phyloP scores from a whole-genome alignment of 768 basidiomycete genomes.

The Myochromella boudieri region DNA sequence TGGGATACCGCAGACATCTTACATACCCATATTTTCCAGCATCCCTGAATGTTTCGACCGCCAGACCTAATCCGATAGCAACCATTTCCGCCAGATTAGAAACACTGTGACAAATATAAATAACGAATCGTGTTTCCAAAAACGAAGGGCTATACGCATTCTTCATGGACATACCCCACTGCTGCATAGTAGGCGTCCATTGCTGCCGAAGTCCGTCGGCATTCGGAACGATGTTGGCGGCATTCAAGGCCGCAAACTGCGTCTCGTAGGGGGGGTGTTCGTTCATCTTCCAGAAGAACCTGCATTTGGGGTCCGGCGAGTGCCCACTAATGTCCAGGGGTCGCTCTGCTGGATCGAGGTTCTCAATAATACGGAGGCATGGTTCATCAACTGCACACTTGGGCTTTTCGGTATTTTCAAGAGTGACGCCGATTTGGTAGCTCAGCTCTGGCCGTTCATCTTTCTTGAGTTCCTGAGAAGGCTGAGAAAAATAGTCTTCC shows the following conservation, averaged over 20 bases:
- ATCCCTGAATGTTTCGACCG: conserved; percentile 65
- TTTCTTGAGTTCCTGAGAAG: conserved; percentile 54
- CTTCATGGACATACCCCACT: conserved; percentile 90
- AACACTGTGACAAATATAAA: conserved; percentile 50
- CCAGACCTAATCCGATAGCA: conserved; percentile 78
- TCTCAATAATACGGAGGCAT: conserved; percentile 77
- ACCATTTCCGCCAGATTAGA: conserved; percentile 87
- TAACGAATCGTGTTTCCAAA: background rate
- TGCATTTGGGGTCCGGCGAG: conserved; percentile 89
- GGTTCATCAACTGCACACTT: conserved; percentile 82
- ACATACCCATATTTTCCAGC: conserved; percentile 84
- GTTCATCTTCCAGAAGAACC: conserved; percentile 90
- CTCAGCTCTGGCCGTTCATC: conserved; percentile 86
- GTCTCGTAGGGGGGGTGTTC: conserved; percentile 75
- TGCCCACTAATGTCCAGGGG: conserved; percentile 83
- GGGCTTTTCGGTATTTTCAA: conserved; percentile 95
- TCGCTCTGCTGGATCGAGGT: conserved; percentile 73
- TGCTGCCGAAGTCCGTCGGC: conserved; percentile 51
- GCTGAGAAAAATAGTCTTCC: conserved; percentile 91
- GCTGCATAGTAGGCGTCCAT: conserved; percentile 77
- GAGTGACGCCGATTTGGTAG: conserved; percentile 92
- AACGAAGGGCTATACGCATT: conserved; percentile 56
- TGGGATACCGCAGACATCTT: background rate
- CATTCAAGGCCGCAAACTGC: conserved; percentile 72
- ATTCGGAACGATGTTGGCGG: conserved; percentile 79